Conservation (phyloP, 2,329 filamentous ascomycete genomes). For the Pseudocercospora macadamiae region DNA sequence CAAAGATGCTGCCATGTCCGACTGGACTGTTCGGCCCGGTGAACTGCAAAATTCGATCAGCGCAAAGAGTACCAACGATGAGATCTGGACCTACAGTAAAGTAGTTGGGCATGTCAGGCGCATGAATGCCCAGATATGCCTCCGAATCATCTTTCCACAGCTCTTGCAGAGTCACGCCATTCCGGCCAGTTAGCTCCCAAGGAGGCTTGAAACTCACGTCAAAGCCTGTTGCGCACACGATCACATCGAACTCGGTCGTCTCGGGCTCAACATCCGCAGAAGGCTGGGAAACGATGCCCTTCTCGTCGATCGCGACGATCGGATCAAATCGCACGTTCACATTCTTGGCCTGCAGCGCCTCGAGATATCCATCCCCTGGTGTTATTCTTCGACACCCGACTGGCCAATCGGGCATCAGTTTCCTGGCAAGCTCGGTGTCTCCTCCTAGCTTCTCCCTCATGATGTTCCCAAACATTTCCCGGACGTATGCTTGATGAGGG, state of each 20-base stretch:
- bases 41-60: slow-evolving; percentile 3
- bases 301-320: slow-evolving; percentile 15
- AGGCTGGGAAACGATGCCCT: slow-evolving; percentile 15
- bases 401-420: slow-evolving; percentile 18
- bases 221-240: slow-evolving; percentile 52
- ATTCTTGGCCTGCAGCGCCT: slow-evolving; percentile 16
- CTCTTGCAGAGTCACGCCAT: slow-evolving; percentile 24
- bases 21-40: slow-evolving; percentile 21
- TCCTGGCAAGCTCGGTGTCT: slow-evolving; percentile 9
- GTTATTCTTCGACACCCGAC: slow-evolving; percentile 22
- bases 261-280: slow-evolving; percentile 11
- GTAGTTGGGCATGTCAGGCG: slow-evolving; percentile 34
- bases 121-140: slow-evolving; percentile 30
- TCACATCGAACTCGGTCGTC: slow-evolving; percentile 42
- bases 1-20: slow-evolving; percentile 15
- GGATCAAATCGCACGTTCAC: slow-evolving; percentile 14
- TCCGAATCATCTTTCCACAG: slow-evolving; percentile 28
- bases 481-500: slow-evolving; percentile 1
- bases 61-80: background rate
- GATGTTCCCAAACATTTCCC: slow-evolving; percentile 6
- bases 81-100: slow-evolving; percentile 20
- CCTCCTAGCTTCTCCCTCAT: slow-evolving; percentile 16
- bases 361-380: slow-evolving; percentile 19
- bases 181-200: slow-evolving; percentile 42
- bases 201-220: slow-evolving; percentile 40